Base-by-base conservation (phyloP, 1,284 basidiomycete species). In the Vanrija humicola region DNA sequence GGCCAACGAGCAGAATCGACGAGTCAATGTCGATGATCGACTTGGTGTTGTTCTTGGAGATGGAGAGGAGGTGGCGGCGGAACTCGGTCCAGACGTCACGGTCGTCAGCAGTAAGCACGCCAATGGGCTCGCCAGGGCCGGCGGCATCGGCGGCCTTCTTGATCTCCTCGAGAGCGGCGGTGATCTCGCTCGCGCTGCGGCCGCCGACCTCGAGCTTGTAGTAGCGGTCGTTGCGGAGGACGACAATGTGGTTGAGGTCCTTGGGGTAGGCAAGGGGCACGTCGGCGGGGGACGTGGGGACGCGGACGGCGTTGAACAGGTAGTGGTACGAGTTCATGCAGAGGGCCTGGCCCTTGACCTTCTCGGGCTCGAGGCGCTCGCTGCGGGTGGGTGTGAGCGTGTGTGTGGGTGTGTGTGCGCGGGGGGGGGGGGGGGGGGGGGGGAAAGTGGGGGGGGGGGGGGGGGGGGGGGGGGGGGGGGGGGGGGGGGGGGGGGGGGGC, bases 311-410 rank as follows among this genome's bases (percentile, higher is more conserved):
- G 77, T 98, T 96, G 84, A 98, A 97, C 82, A 93, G 82, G 87
- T 91, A 94, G 75, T 90, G 87, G 83, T 95, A 97, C n/a, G 91
- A 92, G 3, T 81, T 82, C 89, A 95, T 95, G 77, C 89, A 89
- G n/a, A 98, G 79, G 1, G 94, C 90, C 16, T 82, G 81, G 1
- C 85, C 84, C 52, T 87, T 86, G 46, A 88, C 84, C 77, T 87
- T 92, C 70, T 98, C 95, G 2, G 95, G 95, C 72, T 93, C 90
- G 18, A 98, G 83, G 55, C 82, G 79, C 62, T 88, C 83, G 61
- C 89, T 90, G 58, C 10, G 14, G 9, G 43, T 16, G 14, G 9
- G 43, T n/a, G 50, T 60, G 42, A 56, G 48, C 26, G 38, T 38
- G 34, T 34, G 12, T 15, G 14, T 10, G 7, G n/a, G 6, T 7